These are phyloP conservation scores for Malus hybrid DNA, from an alignment of 331 rosid genomes.

Conservation along the genomic window DNA sequence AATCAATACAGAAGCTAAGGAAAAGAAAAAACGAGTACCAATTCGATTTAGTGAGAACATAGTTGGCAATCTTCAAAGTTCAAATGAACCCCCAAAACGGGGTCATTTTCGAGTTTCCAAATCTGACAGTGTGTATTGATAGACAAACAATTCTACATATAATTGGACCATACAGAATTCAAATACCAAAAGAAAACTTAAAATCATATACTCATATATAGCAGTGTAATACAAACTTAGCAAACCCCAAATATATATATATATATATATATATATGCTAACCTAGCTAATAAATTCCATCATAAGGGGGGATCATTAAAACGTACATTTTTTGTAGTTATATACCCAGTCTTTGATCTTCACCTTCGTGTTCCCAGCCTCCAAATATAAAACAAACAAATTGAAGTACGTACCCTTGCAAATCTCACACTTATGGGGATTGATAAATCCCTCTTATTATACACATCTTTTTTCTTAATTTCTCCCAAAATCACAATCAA, in stretches of 20 bases:
- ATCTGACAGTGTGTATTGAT: neutral
- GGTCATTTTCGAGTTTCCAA: conserved; percentile 5
- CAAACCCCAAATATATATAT: neutral
- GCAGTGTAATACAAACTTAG: neutral
- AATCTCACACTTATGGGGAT: conserved; percentile 14
- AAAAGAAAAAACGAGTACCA: neutral
- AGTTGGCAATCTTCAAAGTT: neutral
- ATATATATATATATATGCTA: neutral
- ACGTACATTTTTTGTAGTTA: neutral
- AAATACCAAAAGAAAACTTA: conserved; percentile 4
- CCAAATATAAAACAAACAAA: neutral
- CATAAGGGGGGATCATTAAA: neutral
- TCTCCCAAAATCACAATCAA: neutral
- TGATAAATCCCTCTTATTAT: conserved; percentile 22
- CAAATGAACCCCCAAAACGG: neutral
- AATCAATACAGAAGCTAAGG: neutral
- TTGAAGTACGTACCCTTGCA: neutral
- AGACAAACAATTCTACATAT: neutral
- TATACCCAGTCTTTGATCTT: neutral
- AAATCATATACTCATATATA: neutral
- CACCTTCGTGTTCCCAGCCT: neutral
- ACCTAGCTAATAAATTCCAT: neutral
- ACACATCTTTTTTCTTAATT: neutral
- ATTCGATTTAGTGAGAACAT: neutral
- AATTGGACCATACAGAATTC: conserved; percentile 3